Evolutionary conservation across 495 filamentous ascomycete species (phyloP), one percentile per base, ranked within the genome.

Genomic region (Lophium mytilinum): DNA sequence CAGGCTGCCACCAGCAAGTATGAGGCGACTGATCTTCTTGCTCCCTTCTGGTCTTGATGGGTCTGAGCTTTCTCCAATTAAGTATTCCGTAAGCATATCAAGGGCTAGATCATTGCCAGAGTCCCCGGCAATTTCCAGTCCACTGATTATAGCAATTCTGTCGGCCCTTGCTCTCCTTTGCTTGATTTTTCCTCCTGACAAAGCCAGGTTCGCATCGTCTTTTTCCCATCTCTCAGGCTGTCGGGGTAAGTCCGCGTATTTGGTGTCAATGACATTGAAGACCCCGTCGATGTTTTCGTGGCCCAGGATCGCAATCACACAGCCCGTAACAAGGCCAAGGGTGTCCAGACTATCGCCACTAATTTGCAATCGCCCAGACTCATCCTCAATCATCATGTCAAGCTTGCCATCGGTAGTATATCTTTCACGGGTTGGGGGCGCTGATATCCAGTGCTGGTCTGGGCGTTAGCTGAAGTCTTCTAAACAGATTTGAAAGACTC

Each of bases 1-100:
- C 18, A 97, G 79, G 4, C 90, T 95, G 69, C 96, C 91, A 14
- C 93, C 93, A 6, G 90, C 91, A 58, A 99, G 88, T 55, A 99
- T 82, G 14, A 99, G 78, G 9, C 90, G 83, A 35, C 83, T 86
- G 59, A 99, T 93, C 17, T 80, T 78, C 1, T 84, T 77, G 2
- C 87, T 73, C 1, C 80, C 75, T 42, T 76, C 68, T 59, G 87
- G 85, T 0, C 74, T 72, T 4, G 64, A 58, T 0, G 77, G 75
- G 30, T 83, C 83, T 8, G 82, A 70, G 1, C 84, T 78, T 66
- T 96, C 94, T 34, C 94, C 94, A 10, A 94, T 78, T 1, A 99
- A 80, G 69, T 84, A 97, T 67, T 97, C 91, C 37, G 83, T 76
- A 24, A 99, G 74, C 4, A 99, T 79, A 56, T 88, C 86, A 18